Evolutionary conservation across 2,329 filamentous ascomycete species (phyloP), one percentile per base, ranked within the genome.

Genomic region (Hymenoscyphus scutula): DNA sequence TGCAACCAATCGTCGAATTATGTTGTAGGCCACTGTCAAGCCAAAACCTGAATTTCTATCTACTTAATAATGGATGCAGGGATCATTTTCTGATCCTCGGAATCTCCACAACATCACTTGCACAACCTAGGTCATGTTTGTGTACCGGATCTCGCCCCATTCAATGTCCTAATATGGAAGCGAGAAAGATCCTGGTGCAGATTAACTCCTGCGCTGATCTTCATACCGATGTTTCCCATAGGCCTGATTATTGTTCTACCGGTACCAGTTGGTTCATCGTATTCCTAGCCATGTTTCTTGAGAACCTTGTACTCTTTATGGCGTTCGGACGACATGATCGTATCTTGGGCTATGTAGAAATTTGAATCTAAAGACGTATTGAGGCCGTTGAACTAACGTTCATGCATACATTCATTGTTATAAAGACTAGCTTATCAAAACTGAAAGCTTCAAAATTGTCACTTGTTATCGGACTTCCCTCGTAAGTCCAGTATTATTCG

Each of bases 21-120:
- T 48, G 41, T 48, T 48, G 41, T 48, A 48, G 41, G 19, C 41
- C 41, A 19, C 41, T 48, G 41, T 48, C 41, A 48, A 25, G 41
- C 41, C n/a, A 23, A 48, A 23, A 23, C 13, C n/a, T 48, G n/a
- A 17, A 23, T 23, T 48, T 8, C 8, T 3, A 23, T 25, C n/a
- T 19, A n/a, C 19, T 23, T 48, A n/a, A 11, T 34, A 34, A n/a
- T 2, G 15, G 8, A 34, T 34, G 10, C 32, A 34, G 32, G 11
- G 32, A 13, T 2, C 32, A 34, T 13, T 34, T 34, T 34, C 32
- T 13, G 32, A 34, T 34, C 32, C 32, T 34, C 32, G 32, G 23
- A 48, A 48, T 48, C 19, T 48, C 41, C 19, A 48, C 41, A 48
- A 23, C 41, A 34, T 48, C 7, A 10, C 19, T 48, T 48, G 41